phyloP scores from a whole-genome alignment of 768 basidiomycete genomes.

The Asterophora parasitica region DNA sequence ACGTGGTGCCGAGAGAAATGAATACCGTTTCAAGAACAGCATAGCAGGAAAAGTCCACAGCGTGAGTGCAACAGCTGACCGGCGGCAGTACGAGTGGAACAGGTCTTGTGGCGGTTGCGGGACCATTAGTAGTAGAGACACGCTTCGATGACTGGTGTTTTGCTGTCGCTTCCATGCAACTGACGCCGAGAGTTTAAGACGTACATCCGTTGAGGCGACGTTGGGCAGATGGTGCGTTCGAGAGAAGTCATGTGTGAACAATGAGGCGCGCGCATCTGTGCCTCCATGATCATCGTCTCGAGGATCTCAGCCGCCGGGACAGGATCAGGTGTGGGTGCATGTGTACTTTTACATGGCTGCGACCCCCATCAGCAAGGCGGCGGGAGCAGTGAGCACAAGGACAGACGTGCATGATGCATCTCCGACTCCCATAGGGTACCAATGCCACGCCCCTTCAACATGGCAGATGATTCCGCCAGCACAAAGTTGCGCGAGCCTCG shows the following conservation, averaged over 20 bases:
- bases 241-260: neutral
- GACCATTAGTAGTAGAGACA: neutral
- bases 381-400: too few relatives aligned
- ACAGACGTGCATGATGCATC: too few relatives aligned
- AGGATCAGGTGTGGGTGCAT: neutral
- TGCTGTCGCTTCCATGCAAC: neutral
- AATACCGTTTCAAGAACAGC: neutral
- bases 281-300: neutral
- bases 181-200: neutral
- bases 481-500: neutral
- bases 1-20: neutral
- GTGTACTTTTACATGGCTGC: neutral
- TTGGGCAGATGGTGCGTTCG: neutral
- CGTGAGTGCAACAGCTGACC: conserved; percentile 4
- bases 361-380: conserved; percentile 1
- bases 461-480: neutral
- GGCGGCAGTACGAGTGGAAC: conserved; percentile 1
- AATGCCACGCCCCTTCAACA: neutral
- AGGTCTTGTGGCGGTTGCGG: neutral
- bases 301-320: conserved; percentile 5
- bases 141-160: neutral
- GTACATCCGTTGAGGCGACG: neutral
- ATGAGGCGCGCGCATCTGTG: neutral
- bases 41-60: too few relatives aligned
- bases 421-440: too few relatives aligned